A percentile compares a stretch with the other conserved stretches of the same genome.
Evolutionary conservation across 2,329 filamentous ascomycete genomes (phyloP).

Genomic region (Fusarium sp.): DNA sequence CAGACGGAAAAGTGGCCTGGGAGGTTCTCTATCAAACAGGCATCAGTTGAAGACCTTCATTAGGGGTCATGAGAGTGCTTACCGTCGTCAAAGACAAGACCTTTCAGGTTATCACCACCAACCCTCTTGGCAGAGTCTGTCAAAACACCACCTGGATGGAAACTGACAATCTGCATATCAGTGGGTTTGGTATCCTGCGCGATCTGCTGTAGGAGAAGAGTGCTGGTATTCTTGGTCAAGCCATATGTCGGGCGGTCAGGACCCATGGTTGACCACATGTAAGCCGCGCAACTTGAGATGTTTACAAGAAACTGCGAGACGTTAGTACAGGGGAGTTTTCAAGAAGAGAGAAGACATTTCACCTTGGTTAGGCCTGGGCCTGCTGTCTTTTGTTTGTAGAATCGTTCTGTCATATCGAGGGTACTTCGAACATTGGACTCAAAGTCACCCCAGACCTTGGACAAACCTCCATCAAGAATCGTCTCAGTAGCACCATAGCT

Average conservation of each 20-base stretch:
- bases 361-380: not conserved
- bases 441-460: not conserved
- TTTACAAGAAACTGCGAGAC: not conserved
- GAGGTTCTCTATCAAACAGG: not conserved
- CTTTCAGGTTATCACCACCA: not conserved
- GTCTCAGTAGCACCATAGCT: not conserved
- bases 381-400: not conserved
- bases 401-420: not conserved
- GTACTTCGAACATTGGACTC: not conserved
- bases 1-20: not conserved
- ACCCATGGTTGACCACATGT: not conserved
- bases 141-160: not conserved
- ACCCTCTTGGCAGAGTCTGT: not conserved
- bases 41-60: rapidly evolving
- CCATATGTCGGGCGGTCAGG: not conserved
- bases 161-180: not conserved
- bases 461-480: not conserved
- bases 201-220: not conserved
- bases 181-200: not conserved
- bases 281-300: not conserved
- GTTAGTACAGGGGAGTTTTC: not conserved
- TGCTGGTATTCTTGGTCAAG: not conserved
- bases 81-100: not conserved
- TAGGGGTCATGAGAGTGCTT: rapidly evolving
- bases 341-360: rapidly evolving